phyloP scores from a whole-genome alignment of 805 yeast species.

The Zygosaccharomyces gambellarensis region DNA sequence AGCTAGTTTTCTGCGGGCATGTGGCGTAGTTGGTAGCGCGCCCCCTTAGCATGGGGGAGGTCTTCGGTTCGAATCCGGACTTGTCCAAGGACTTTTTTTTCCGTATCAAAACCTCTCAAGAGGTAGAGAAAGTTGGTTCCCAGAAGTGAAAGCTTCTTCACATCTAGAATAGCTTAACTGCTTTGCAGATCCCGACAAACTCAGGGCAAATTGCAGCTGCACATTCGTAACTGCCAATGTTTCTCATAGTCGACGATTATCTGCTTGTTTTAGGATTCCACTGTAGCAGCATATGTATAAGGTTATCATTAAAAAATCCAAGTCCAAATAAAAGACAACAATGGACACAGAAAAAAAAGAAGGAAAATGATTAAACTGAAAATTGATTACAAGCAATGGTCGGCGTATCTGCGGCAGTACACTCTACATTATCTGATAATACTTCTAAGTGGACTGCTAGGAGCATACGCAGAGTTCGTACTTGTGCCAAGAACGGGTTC shows the following conservation, averaged over 20 bases:
- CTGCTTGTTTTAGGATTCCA: neutral
- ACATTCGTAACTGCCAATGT: neutral
- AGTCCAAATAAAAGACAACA: neutral
- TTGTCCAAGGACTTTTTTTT: neutral
- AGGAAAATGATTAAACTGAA: neutral
- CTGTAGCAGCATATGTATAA: no score
- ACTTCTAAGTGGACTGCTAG: slow-evolving; percentile 13
- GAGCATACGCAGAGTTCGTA: slow-evolving; percentile 14
- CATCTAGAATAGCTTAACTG: no score
- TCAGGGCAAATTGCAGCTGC: no score
- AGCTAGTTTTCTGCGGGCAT: neutral
- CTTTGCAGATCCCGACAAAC: no score
- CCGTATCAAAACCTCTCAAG: no score
- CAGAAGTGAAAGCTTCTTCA: no score
- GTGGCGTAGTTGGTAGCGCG: slow-evolving; percentile 8
- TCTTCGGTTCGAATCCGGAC: slow-evolving; percentile 7
- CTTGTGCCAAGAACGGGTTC: slow-evolving; percentile 17
- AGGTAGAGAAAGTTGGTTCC: no score
- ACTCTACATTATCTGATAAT: slow-evolving; percentile 13
- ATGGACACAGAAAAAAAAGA: neutral
- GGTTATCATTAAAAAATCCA: neutral
- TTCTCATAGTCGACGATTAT: neutral
- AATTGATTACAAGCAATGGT: slow-evolving; percentile 2
- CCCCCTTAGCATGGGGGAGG: slow-evolving; percentile 8
- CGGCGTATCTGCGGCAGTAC: slow-evolving; percentile 11